Conservation (phyloP, 2,329 filamentous ascomycete genomes). For the Paramyrothecium roridum region DNA sequence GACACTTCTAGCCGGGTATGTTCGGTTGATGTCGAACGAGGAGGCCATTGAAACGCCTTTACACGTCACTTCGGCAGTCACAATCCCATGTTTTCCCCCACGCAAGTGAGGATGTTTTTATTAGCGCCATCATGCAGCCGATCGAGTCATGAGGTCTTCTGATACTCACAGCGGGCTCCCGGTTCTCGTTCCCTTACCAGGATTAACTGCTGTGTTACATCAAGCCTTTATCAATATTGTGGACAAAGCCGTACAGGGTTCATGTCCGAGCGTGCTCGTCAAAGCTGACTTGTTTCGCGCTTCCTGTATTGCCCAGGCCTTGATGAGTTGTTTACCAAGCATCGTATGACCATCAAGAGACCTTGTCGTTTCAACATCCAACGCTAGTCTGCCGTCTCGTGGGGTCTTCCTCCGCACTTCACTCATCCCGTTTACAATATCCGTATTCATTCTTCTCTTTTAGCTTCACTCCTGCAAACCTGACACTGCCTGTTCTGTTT, state of each 20-base stretch:
- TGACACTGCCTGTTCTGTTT: neutral
- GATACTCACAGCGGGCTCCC: neutral
- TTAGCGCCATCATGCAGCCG: neutral
- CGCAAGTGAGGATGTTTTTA: neutral
- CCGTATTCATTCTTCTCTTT: neutral
- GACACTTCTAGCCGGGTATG: neutral
- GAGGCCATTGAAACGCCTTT: neutral
- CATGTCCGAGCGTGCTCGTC: neutral
- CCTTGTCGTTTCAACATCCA: neutral
- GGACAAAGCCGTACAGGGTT: neutral
- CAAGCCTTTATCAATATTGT: neutral
- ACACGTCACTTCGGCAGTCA: neutral
- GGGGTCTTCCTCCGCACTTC: neutral
- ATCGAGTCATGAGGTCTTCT: neutral
- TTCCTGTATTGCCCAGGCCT: neutral
- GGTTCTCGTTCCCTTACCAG: neutral
- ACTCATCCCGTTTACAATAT: neutral
- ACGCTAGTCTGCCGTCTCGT: neutral
- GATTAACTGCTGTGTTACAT: neutral
- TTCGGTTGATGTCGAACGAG: neutral
- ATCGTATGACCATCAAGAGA: neutral
- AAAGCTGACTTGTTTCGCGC: neutral
- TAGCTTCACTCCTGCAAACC: neutral
- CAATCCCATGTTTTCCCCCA: neutral
- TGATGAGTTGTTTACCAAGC: neutral